Conservation (phyloP, 2,329 filamentous ascomycete genomes). For the Neoarthrinium moseri region DNA sequence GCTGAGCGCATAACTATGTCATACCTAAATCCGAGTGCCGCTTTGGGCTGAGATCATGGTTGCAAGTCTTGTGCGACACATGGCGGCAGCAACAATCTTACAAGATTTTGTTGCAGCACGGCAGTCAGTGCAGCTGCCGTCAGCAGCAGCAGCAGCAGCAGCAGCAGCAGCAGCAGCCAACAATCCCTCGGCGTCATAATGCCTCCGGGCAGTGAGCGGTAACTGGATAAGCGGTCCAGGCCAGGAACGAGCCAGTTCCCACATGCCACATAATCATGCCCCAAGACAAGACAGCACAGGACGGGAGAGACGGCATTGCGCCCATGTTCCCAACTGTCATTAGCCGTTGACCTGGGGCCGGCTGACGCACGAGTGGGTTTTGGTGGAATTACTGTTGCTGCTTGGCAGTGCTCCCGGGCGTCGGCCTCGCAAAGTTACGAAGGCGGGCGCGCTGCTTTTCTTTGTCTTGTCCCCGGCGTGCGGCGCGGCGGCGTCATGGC, state of each 20-base stretch:
- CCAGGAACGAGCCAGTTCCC: constrained; percentile 4
- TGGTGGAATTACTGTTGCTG: background rate
- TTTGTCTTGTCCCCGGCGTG: no score
- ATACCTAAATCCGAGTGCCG: background rate
- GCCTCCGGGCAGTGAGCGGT: background rate
- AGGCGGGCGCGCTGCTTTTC: no score
- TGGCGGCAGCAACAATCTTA: background rate
- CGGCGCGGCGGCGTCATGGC: no score
- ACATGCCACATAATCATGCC: constrained; percentile 8
- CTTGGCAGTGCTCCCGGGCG: no score
- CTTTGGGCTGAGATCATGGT: background rate
- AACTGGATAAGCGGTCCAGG: background rate
- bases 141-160: background rate
- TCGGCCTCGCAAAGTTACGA: no score
- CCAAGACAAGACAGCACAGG: background rate
- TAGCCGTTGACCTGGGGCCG: background rate
- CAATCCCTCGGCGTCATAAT: background rate
- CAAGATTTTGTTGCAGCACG: no score
- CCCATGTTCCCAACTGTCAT: background rate
- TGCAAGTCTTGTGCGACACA: no score
- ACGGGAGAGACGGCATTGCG: constrained; percentile 3
- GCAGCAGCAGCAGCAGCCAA: no score
- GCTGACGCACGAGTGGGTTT: constrained; percentile 4
- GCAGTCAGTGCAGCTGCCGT: no score
- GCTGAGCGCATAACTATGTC: background rate